Evolutionary conservation across 306 rosid genomes (phyloP).

Genomic region (Arachis hypogaea): DNA sequence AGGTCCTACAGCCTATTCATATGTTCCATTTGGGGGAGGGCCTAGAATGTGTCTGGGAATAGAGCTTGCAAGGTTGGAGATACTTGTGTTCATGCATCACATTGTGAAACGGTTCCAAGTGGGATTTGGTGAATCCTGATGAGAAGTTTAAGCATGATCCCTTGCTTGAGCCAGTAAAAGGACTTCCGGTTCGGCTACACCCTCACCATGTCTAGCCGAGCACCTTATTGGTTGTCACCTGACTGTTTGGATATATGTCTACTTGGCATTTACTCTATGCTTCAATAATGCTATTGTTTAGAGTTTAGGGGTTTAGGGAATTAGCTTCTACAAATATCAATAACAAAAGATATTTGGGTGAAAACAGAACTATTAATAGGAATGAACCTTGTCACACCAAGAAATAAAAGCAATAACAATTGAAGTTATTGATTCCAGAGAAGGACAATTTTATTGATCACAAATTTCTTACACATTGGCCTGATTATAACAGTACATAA

Average conservation of each 20-base stretch:
- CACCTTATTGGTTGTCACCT: conserved; percentile 5
- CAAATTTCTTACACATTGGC: conserved; percentile 18
- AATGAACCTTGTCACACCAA: background rate
- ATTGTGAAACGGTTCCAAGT: conserved; percentile 53
- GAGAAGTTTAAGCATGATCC: conserved; percentile 58
- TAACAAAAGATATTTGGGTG: too few relatives aligned
- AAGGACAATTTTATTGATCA: conserved; percentile 38
- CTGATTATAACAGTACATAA: conserved; percentile 28
- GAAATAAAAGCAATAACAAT: background rate
- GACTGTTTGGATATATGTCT: background rate
- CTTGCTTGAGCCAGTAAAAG: conserved; percentile 45
- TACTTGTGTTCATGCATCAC: conserved; percentile 54
- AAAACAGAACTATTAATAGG: too few relatives aligned
- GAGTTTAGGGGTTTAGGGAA: too few relatives aligned
- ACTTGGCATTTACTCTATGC: background rate
- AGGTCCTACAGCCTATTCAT: conserved; percentile 49
- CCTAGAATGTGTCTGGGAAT: conserved; percentile 65
- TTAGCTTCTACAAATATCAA: too few relatives aligned
- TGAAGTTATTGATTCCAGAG: conserved; percentile 1
- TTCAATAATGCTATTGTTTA: too few relatives aligned
- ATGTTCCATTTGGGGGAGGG: conserved; percentile 61
- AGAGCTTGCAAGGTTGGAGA: conserved; percentile 57
- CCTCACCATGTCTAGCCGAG: background rate
- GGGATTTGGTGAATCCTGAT: conserved; percentile 46
- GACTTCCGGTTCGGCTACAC: conserved; percentile 53